Conservation (phyloP, 495 filamentous ascomycete species). For the Tuber aestivum region DNA sequence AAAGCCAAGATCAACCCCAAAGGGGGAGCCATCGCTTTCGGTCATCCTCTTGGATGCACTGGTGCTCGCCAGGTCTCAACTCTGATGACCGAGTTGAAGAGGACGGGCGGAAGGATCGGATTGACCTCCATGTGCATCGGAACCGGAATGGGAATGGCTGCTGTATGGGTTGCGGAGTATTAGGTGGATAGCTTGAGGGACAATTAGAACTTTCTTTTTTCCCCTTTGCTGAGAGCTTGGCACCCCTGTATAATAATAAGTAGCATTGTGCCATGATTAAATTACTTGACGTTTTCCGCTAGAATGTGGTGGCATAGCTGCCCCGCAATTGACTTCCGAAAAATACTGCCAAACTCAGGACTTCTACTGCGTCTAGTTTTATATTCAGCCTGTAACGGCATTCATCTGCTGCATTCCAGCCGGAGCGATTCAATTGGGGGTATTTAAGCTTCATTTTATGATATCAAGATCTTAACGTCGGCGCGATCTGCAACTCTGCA, state of each 20-base stretch:
- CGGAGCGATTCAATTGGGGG: background rate
- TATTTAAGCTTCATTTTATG: background rate
- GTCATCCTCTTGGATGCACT: conserved; percentile 91
- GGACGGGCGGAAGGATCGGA: conserved; percentile 75
- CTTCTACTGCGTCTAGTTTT: background rate
- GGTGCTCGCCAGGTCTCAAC: conserved; percentile 91
- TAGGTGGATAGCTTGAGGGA: conserved; percentile 6
- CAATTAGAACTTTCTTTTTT: background rate
- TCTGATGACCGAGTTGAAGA: conserved; percentile 76
- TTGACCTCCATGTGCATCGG: conserved; percentile 96
- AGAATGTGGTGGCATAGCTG: background rate
- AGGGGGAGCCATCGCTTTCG: conserved; percentile 97
- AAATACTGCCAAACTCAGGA: background rate
- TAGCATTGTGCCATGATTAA: background rate
- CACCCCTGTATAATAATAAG: background rate
- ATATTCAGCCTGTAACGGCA: background rate
- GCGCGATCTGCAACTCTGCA: background rate
- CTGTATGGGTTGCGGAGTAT: conserved; percentile 86
- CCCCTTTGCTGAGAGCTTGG: background rate
- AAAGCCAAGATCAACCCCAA: conserved; percentile 87
- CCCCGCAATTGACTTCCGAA: background rate
- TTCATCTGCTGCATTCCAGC: background rate
- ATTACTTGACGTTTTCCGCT: background rate
- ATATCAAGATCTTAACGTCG: background rate
- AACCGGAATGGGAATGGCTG: conserved; percentile 96